These are phyloP conservation scores for Quercus lobata DNA, from an alignment of 331 rosid species.

Conservation along the genomic window DNA sequence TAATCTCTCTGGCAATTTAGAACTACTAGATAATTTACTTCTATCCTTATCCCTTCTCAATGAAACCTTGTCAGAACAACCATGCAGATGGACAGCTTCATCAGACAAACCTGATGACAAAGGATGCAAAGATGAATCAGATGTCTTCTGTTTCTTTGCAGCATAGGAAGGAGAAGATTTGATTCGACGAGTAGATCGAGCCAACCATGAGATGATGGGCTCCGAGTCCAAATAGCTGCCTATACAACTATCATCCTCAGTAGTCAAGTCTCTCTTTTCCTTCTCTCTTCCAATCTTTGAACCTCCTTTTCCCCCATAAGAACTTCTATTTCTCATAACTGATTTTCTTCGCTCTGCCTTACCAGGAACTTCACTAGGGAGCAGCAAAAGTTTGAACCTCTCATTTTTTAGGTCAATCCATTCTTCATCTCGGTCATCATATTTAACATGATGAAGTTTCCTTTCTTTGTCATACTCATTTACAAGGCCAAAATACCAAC, in stretches of 20 bases:
- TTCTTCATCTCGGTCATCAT: constrained; percentile 94
- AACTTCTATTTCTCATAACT: constrained; percentile 21
- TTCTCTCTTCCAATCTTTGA: constrained; percentile 43
- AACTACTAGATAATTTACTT: constrained; percentile 28
- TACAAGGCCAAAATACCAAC: constrained; percentile 88
- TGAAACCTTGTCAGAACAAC: constrained; percentile 24
- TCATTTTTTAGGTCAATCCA: constrained; percentile 88
- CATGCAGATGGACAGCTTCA: constrained; percentile 31
- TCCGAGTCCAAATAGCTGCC: constrained; percentile 77
- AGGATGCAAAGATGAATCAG: constrained; percentile 32
- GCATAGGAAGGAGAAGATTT: constrained; percentile 52
- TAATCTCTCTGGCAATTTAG: constrained; percentile 38
- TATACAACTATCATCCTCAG: constrained; percentile 45
- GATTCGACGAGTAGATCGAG: constrained; percentile 54
- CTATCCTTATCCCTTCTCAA: constrained; percentile 28
- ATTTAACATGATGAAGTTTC: constrained; percentile 82
- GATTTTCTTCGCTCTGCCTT: constrained; percentile 37
- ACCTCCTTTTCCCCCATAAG: constrained; percentile 40
- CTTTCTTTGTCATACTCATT: constrained; percentile 55
- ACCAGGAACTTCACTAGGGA: constrained; percentile 88
- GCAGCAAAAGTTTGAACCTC: constrained; percentile 89
- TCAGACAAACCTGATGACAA: constrained; percentile 38
- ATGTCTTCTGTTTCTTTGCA: constrained; percentile 66
- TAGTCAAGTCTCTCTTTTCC: constrained; percentile 30
- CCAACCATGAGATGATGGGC: constrained; percentile 94